Evolutionary conservation across 139 green algal species (phyloP).

Genomic region (Trebouxia sp.): DNA sequence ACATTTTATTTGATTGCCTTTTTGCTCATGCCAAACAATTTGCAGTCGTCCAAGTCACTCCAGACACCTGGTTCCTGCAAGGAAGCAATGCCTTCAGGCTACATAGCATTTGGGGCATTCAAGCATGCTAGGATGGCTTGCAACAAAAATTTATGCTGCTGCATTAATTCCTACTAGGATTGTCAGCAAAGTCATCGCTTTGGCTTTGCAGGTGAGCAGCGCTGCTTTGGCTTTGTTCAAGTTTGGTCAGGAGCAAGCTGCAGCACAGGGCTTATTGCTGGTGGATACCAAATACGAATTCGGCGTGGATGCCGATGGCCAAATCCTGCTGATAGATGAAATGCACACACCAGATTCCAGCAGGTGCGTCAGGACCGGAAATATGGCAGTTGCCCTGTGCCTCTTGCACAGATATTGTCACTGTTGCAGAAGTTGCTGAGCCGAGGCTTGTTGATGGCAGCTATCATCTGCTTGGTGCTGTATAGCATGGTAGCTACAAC

Average conservation of each 20-base stretch:
- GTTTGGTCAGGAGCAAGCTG: conserved; percentile 88
- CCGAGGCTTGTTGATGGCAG: no score
- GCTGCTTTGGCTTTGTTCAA: conserved; percentile 88
- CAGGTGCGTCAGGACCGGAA: no score
- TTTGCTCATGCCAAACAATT: not conserved
- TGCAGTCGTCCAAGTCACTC: no score
- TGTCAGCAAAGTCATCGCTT: no score
- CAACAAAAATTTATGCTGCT: not conserved
- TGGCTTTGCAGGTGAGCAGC: conserved; percentile 47
- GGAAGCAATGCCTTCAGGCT: not conserved
- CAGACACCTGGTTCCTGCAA: no score
- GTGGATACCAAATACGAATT: conserved; percentile 98
- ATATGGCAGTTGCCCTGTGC: no score
- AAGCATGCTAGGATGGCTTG: not conserved
- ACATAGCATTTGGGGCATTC: not conserved
- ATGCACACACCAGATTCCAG: conserved; percentile 97
- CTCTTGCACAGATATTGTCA: no score
- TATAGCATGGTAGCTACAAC: no score
- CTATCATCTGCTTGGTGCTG: no score
- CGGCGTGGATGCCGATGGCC: conserved; percentile 74
- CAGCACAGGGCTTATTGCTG: conserved; percentile 86
- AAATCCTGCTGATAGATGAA: conserved; percentile 80
- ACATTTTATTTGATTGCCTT: no score
- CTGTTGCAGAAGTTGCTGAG: no score
- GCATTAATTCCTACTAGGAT: not conserved